A percentile compares a stretch with the other conserved stretches of the same genome.
These are phyloP conservation scores for Papilionanthe hybrid DNA, from an alignment of 116 monocot species.

Conservation along the genomic window DNA sequence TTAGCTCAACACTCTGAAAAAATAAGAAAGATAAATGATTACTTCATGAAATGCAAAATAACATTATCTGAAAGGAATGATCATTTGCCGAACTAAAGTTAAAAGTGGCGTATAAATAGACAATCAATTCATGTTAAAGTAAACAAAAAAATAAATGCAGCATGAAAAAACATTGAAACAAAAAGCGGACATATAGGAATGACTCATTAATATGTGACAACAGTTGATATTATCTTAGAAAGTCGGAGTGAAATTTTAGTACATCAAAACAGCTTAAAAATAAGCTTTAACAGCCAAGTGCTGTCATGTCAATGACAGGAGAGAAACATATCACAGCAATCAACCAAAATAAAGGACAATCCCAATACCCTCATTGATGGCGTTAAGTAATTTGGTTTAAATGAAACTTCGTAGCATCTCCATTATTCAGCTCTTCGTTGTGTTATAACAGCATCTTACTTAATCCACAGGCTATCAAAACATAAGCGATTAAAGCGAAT, in stretches of 20 bases:
- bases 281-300: background rate
- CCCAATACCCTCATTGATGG: background rate
- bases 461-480: background rate
- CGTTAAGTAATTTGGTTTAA: background rate
- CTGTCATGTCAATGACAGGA: background rate
- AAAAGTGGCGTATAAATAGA: conserved; percentile 6
- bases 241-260: background rate
- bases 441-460: background rate
- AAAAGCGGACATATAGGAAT: background rate
- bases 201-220: background rate
- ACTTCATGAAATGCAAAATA: background rate
- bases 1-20: conserved; percentile 74
- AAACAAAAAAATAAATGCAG: background rate
- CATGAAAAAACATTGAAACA: background rate
- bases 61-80: background rate
- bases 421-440: background rate
- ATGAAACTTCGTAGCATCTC: background rate
- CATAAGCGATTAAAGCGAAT: background rate
- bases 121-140: conserved; percentile 1
- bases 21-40: background rate
- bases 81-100: background rate
- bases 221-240: background rate
- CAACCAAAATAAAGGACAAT: background rate
- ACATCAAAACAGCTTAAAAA: background rate
- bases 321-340: background rate